Percentiles rank a stretch among this genome's conserved stretches.
Evolutionary conservation across 208 protist species (phyloP).

Genomic region (Naegleria fowleri): DNA sequence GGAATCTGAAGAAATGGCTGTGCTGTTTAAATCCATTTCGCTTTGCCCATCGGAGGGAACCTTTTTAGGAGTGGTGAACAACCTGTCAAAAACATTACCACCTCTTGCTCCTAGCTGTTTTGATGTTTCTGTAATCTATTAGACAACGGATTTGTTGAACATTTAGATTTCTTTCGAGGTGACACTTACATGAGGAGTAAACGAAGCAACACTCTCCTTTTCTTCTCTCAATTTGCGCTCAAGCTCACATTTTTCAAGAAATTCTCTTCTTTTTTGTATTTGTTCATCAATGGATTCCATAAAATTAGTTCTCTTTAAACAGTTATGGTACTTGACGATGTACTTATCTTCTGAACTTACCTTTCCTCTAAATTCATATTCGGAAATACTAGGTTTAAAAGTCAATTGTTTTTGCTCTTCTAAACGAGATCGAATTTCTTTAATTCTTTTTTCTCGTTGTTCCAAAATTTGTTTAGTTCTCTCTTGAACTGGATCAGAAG

Average conservation of each 20-base stretch:
- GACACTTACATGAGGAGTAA: too few relatives aligned
- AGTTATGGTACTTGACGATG: too few relatives aligned
- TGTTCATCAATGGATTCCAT: background rate
- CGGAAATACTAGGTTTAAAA: background rate
- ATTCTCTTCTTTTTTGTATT: constrained; percentile 17
- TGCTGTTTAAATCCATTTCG: background rate
- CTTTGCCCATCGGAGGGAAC: background rate
- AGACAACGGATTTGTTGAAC: too few relatives aligned
- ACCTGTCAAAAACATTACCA: background rate
- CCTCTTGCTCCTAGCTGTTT: background rate
- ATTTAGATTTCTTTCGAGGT: too few relatives aligned
- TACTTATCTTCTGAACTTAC: too few relatives aligned
- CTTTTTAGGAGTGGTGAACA: background rate
- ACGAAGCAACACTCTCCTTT: background rate
- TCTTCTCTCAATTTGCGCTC: background rate
- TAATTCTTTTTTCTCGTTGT: background rate
- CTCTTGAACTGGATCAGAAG: background rate
- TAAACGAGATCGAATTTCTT: background rate
- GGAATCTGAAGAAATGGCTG: too few relatives aligned
- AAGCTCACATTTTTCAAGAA: background rate
- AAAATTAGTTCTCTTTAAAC: background rate
- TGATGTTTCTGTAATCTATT: background rate
- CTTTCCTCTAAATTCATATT: background rate
- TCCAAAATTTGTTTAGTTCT: constrained; percentile 23
- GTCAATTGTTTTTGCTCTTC: background rate